phyloP scores from a whole-genome alignment of 495 filamentous ascomycete species.

The Annulohypoxylon nitens region DNA sequence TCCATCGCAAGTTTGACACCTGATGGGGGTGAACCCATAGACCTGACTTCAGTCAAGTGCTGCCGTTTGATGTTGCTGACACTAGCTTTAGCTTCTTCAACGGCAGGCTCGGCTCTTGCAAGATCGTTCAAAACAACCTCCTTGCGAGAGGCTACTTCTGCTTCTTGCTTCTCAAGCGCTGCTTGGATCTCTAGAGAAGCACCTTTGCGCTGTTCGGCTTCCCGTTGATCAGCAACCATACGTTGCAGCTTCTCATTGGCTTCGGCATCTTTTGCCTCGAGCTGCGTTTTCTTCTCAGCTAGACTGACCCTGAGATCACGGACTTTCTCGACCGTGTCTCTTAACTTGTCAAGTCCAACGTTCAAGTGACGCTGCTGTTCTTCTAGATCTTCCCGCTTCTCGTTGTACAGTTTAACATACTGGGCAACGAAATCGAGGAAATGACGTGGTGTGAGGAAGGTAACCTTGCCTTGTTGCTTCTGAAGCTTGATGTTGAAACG shows the following conservation, averaged over 20 bases:
- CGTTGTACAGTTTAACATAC: constrained; percentile 96
- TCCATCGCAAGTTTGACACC: constrained; percentile 94
- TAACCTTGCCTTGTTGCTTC: constrained; percentile 90
- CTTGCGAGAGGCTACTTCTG: constrained; percentile 83
- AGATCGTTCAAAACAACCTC: constrained; percentile 90
- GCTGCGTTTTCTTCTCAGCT: constrained; percentile 90
- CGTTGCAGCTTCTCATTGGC: constrained; percentile 96
- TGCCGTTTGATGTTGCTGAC: constrained; percentile 98
- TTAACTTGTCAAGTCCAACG: constrained; percentile 96
- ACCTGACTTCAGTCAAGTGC: constrained; percentile 96
- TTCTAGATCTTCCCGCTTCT: constrained; percentile 98
- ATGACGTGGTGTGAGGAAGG: constrained; percentile 94
- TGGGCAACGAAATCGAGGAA: constrained; percentile 99
- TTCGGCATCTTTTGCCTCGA: constrained; percentile 93
- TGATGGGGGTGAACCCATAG: constrained; percentile 90
- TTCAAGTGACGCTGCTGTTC: constrained; percentile 99
- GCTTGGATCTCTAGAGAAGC: constrained; percentile 89
- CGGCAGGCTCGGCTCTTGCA: constrained; percentile 91
- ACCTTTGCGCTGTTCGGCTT: constrained; percentile 91
- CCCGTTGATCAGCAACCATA: constrained; percentile 96
- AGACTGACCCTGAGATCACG: constrained; percentile 89
- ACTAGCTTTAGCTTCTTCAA: constrained; percentile 90
- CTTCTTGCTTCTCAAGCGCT: constrained; percentile 88
- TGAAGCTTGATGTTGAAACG: constrained; percentile 88
- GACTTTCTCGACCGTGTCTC: constrained; percentile 98